Evolutionary conservation across 2,329 filamentous ascomycete genomes (phyloP).

Genomic region (Fusarium sp.): DNA sequence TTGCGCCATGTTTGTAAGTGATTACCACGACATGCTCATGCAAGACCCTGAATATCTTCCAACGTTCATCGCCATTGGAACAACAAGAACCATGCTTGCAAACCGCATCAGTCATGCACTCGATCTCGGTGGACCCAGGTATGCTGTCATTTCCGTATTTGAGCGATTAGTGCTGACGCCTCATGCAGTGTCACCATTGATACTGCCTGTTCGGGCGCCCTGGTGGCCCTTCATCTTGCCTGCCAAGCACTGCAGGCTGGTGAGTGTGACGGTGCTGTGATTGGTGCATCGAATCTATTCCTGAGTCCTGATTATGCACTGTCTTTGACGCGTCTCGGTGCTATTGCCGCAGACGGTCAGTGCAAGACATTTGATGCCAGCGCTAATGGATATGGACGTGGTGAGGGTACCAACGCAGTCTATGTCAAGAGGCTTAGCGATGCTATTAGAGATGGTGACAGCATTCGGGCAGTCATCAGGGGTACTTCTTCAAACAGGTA

Average conservation of each 20-base stretch:
- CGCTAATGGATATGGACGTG: conserved; percentile 62
- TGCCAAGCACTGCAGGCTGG: conserved; percentile 44
- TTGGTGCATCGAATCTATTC: conserved; percentile 45
- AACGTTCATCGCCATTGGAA: conserved; percentile 39
- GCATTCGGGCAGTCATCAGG: conserved; percentile 58
- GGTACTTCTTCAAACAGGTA: conserved; percentile 55
- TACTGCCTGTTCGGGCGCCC: conserved; percentile 55
- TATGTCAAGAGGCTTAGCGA: conserved; percentile 62
- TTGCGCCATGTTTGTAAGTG: conserved; percentile 37
- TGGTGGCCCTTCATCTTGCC: conserved; percentile 54
- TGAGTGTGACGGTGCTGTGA: conserved; percentile 46
- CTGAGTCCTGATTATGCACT: conserved; percentile 38
- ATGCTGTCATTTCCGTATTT: background rate
- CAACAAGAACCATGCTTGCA: conserved; percentile 38
- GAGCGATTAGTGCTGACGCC: conserved; percentile 3
- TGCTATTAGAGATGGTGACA: conserved; percentile 61
- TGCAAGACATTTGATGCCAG: conserved; percentile 58
- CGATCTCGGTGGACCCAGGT: conserved; percentile 38
- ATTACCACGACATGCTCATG: conserved; percentile 38
- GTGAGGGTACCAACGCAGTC: conserved; percentile 63
- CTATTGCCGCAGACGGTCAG: conserved; percentile 45
- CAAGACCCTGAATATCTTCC: conserved; percentile 38
- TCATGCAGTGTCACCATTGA: conserved; percentile 52
- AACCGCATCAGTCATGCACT: conserved; percentile 39
- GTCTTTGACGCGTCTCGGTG: conserved; percentile 33